Percentiles rank a stretch among this genome's conserved stretches.
Evolutionary conservation across 2,329 filamentous ascomycete genomes (phyloP).

Genomic region (Aspergillus ochraceus): DNA sequence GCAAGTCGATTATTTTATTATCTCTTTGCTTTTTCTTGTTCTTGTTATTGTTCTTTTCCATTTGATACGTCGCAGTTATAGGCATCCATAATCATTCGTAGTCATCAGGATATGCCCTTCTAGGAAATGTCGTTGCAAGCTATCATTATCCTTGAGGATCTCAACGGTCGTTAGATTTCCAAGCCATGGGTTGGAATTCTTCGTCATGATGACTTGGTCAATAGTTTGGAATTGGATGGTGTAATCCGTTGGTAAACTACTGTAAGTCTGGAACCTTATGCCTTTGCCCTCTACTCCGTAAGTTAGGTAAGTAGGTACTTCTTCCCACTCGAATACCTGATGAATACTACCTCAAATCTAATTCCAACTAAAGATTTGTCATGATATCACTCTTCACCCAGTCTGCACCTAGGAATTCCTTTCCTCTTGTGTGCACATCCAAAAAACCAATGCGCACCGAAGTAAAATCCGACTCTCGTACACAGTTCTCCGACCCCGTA

Average conservation of each 20-base stretch:
- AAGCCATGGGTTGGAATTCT: neutral
- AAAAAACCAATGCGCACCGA: neutral
- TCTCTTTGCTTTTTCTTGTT: too few relatives aligned
- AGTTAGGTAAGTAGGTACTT: neutral
- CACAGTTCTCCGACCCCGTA: too few relatives aligned
- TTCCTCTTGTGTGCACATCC: neutral
- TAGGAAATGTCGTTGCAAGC: neutral
- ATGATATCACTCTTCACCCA: neutral
- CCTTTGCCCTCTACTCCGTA: neutral
- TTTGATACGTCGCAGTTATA: too few relatives aligned
- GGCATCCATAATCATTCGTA: too few relatives aligned
- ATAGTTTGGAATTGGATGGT: neutral
- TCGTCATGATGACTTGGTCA: slow-evolving; percentile 18
- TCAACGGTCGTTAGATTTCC: neutral
- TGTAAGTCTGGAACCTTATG: slow-evolving; percentile 9
- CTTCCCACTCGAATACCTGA: neutral
- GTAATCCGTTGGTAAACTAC: neutral
- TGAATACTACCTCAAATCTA: neutral
- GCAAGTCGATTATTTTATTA: too few relatives aligned
- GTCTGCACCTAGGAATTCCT: neutral
- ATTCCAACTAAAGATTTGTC: neutral
- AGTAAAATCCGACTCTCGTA: neutral
- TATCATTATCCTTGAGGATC: too few relatives aligned
- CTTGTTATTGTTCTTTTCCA: too few relatives aligned
- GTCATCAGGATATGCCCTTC: too few relatives aligned